phyloP scores from a whole-genome alignment of 768 basidiomycete species.

The Lactarius hatsudake region DNA sequence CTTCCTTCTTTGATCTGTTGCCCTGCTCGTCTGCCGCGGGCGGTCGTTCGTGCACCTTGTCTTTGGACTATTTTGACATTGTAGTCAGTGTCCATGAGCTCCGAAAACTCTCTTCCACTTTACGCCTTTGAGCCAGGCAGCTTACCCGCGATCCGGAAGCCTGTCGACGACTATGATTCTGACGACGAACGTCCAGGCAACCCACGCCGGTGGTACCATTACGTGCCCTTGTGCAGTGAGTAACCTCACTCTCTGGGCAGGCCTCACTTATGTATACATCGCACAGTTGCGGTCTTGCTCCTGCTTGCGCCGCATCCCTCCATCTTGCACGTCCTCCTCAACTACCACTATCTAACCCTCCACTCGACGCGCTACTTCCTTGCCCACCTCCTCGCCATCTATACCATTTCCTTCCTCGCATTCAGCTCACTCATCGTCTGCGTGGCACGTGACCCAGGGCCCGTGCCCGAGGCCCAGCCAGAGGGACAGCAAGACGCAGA shows the following conservation, averaged over 20 bases:
- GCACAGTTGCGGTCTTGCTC: constrained; percentile 48
- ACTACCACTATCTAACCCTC: constrained; percentile 60
- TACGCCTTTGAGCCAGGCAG: constrained; percentile 15
- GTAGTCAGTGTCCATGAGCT: neutral
- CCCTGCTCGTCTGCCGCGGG: neutral
- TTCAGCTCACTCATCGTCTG: constrained; percentile 73
- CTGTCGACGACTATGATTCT: constrained; percentile 12
- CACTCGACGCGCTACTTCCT: constrained; percentile 46
- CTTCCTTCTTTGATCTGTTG: neutral
- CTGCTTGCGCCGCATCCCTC: constrained; percentile 77
- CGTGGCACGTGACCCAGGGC: constrained; percentile 72
- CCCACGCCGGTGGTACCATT: constrained; percentile 26
- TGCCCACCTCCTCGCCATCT: constrained; percentile 56
- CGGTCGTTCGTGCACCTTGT: constrained; percentile 5
- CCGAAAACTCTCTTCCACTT: constrained; percentile 9
- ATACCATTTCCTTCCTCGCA: constrained; percentile 64
- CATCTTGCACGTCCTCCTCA: constrained; percentile 60
- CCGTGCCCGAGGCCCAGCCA: constrained; percentile 36
- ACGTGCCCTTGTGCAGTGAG: constrained; percentile 24
- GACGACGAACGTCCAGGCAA: constrained; percentile 13
- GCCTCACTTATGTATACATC: neutral
- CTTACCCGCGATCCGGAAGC: constrained; percentile 5
- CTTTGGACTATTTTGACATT: neutral
- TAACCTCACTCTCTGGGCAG: neutral
- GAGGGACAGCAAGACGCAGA: constrained; percentile 30